These are phyloP conservation scores for Kwoniella pini DNA, from an alignment of 768 basidiomycete genomes.

Conservation along the genomic window DNA sequence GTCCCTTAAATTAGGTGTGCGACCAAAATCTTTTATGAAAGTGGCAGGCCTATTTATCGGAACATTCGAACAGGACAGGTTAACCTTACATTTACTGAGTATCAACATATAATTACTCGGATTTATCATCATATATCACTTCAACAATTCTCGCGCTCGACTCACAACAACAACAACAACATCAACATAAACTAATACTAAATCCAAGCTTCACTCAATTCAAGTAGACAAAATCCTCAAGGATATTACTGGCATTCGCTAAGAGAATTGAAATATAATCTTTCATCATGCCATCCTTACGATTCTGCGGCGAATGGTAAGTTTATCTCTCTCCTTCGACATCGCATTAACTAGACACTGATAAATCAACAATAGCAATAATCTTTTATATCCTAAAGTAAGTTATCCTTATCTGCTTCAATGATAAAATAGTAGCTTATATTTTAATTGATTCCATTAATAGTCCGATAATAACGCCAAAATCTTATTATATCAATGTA, in stretches of 20 bases:
- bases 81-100: no score
- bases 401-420: conserved; percentile 6
- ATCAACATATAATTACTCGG: no score
- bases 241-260: no score
- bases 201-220: no score
- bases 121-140: no score
- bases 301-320: conserved; percentile 81
- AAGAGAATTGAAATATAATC: no score
- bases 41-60: not conserved
- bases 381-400: conserved; percentile 75
- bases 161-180: not conserved
- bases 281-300: conserved; percentile 61
- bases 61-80: not conserved
- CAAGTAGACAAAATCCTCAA: no score
- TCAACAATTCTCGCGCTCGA: no score
- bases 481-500: conserved; percentile 84
- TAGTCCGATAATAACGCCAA: conserved; percentile 83
- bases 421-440: not conserved
- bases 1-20: no score
- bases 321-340: conserved; percentile 12
- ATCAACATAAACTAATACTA: no score
- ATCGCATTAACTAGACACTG: not conserved
- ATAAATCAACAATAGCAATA: conserved; percentile 62
- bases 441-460: not conserved
- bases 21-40: no score